Base-by-base conservation (phyloP, 2,329 filamentous ascomycete species). In the Nothophaeocryptopus gaeumannii region DNA sequence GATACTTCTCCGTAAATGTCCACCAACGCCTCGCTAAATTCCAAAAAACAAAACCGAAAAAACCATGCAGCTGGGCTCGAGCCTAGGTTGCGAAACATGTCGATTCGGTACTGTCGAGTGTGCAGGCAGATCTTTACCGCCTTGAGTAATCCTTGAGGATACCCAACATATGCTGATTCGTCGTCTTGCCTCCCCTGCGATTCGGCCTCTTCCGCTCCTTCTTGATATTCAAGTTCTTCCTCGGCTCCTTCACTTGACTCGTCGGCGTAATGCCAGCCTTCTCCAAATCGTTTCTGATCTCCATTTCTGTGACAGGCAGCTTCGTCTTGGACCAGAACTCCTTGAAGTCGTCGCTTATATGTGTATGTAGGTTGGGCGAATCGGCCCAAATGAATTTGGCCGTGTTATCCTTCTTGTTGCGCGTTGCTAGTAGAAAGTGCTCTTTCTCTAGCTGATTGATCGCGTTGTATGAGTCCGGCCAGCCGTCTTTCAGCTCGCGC, bases 401-500 rank as follows among this genome's bases (percentile, higher is more conserved):
- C 60, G 88, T 81, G 64, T 88, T 86, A 68, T 97, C 92, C 74
- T 97, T 97, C 73, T 93, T 95, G 48, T 91, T 91, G 54, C 91
- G 83, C 15, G 89, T 87, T 5, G 96, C 89, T 32, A 97, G 78
- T 39, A 97, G 78, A 69, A 86, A 85, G 64, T 91, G 85, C 67
- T 88, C 81, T 35, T 72, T 72, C 74, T 96, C 92, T 44, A 99
- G 78, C 59, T 81, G 77, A 55, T 86, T 81, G 67, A 99, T 86
- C 8, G 86, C 81, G 14, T 85, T 81, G 53, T 91, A 84, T 64
- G 89, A 95, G 62, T 86, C 85, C 16, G 86, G 84, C 93, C 93
- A 99, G 56, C 93, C 93, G 67, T 99, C 93, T 72, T 96, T 95
- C 54, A 99, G 80, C 63, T 96, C 90, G 68, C 89, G 90, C 55